Base-by-base conservation (phyloP, 148 eudicot species). In the Oxyria digyna region DNA sequence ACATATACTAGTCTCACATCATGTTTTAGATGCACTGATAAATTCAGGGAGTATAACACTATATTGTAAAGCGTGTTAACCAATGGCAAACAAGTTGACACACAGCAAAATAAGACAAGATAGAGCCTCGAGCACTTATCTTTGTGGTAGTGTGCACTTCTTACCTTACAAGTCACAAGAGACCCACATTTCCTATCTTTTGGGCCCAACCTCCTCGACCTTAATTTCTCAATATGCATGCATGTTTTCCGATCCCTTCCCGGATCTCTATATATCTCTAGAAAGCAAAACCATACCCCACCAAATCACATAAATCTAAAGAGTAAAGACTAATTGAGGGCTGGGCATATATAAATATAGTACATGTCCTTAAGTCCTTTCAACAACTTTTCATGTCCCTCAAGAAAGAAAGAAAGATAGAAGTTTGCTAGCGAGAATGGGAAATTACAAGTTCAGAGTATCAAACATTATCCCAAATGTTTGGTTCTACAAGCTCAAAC, bases 401-500 rank as follows among this genome's bases (percentile, higher is more conserved):
- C 49, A 45, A 45, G 6, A 45, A 45, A 45, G 49, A 35, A 35
- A n/a, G n/a, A n/a, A 35, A 35, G 38, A 46, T 17, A 46, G 52
- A 46, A 46, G 18, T 23, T 18, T n/a, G 23, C 18, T 45, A 14
- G 52, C 6, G 52, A n/a, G 4, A n/a, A 46, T 46, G 52, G 52
- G 52, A n/a, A 46, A n/a, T 46, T 10, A 46, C 52, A 46, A n/a
- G 52, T 6, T 46, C 57, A 81, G 74, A 63, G 46, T 85, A 67
- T 81, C 83, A 37, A 71, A 83, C 69, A 83, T 85, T 80, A 73
- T 83, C 59, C 89, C 89, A 14, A 83, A 75, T 77, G 77, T 82
- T 43, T 83, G 85, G 89, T 81, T 85, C 59, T 68, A 68, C 80
- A 83, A 85, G 71, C 87, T 85, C 46, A 83, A 75, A 65, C 72